Evolutionary conservation across 768 basidiomycete species (phyloP).

Genomic region (Suillus ampliporus): DNA sequence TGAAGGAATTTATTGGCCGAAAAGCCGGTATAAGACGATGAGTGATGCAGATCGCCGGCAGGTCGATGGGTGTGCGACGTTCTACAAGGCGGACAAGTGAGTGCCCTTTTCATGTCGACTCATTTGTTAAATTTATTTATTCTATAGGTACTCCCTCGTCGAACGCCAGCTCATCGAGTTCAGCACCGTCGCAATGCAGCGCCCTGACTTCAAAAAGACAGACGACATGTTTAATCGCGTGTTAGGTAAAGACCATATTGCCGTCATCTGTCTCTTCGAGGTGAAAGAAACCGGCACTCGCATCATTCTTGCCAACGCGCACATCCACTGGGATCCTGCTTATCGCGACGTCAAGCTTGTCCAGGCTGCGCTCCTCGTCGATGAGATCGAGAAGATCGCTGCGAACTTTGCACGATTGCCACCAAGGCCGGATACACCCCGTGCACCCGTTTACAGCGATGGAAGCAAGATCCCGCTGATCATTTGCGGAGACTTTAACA

Average conservation of each 20-base stretch:
- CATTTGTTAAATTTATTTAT: conserved; percentile 3
- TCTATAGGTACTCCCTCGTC: conserved; percentile 81
- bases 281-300: conserved; percentile 86
- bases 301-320: conserved; percentile 87
- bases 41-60: conserved; percentile 79
- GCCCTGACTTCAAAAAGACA: conserved; percentile 93
- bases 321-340: conserved; percentile 92
- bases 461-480: conserved; percentile 90
- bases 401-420: conserved; percentile 86
- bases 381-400: conserved; percentile 91
- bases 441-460: conserved; percentile 72
- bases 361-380: conserved; percentile 89
- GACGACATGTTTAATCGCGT: conserved; percentile 99
- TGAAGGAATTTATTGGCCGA: conserved; percentile 90
- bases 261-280: conserved; percentile 86
- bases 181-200: conserved; percentile 89
- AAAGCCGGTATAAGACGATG: conserved; percentile 94
- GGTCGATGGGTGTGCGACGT: conserved; percentile 97
- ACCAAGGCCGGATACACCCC: conserved; percentile 48
- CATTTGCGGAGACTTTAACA: conserved; percentile 97
- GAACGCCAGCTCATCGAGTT: conserved; percentile 96
- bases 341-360: conserved; percentile 98
- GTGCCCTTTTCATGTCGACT: conserved; percentile 36
- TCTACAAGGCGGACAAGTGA: conserved; percentile 89
- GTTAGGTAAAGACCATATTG: conserved; percentile 92